phyloP scores from a whole-genome alignment of 768 basidiomycete species.

The Kondoa subrosea region DNA sequence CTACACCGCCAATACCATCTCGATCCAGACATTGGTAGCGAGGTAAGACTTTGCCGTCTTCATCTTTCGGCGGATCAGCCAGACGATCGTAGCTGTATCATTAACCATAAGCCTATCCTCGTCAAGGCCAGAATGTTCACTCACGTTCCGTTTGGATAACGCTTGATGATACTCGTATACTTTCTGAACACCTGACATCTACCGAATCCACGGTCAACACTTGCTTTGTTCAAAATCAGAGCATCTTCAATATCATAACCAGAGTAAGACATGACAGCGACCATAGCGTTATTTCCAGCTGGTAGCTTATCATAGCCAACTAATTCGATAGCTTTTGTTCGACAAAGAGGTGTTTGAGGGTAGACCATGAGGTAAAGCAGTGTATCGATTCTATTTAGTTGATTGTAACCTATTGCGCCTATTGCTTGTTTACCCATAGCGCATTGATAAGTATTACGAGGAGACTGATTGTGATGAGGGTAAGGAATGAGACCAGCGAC shows the following conservation, averaged over 20 bases:
- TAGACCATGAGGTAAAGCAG: slow-evolving; percentile 94
- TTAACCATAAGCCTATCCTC: background rate
- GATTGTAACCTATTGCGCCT: slow-evolving; percentile 94
- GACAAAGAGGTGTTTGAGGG: slow-evolving; percentile 98
- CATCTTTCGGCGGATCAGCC: slow-evolving; percentile 75
- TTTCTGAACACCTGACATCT: slow-evolving; percentile 94
- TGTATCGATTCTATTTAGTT: slow-evolving; percentile 92
- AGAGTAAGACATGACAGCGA: slow-evolving; percentile 98
- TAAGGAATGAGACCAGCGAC: slow-evolving; percentile 98
- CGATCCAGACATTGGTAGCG: slow-evolving; percentile 78
- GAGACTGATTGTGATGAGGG: slow-evolving; percentile 98
- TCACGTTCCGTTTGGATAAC: slow-evolving; percentile 92
- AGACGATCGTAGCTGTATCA: slow-evolving; percentile 64
- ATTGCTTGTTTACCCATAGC: slow-evolving; percentile 99
- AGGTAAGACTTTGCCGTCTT: slow-evolving; percentile 59
- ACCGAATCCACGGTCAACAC: slow-evolving; percentile 91
- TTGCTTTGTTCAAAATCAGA: slow-evolving; percentile 86
- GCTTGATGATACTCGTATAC: slow-evolving; percentile 79
- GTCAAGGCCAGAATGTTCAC: slow-evolving; percentile 32
- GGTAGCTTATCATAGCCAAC: slow-evolving; percentile 92
- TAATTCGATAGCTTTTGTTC: slow-evolving; percentile 93
- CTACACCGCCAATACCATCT: slow-evolving; percentile 88
- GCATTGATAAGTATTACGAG: slow-evolving; percentile 97
- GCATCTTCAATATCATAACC: slow-evolving; percentile 99
- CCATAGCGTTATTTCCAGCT: slow-evolving; percentile 93